Evolutionary conservation across 2,329 filamentous ascomycete species (phyloP), one percentile per base, ranked within the genome.

Genomic region (Calonectria fujianensis): DNA sequence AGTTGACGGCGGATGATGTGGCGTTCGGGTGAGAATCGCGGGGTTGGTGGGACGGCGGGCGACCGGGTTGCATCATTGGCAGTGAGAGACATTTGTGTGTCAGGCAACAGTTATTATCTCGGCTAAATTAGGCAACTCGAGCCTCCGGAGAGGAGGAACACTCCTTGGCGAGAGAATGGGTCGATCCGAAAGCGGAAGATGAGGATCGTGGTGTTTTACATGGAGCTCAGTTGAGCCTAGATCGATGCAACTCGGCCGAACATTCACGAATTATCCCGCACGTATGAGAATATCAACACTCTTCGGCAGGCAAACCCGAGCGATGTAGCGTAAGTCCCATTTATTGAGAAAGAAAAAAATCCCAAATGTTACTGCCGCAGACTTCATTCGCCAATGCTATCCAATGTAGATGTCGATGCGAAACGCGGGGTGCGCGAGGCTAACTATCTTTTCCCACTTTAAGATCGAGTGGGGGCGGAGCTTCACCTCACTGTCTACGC

Each of bases 11-110:
- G 24, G 65, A 45, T 69, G 48, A 73, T 35, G 64, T 57, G 70
- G 70, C 65, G 69, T 70, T 71, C 54, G 59, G 20, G 37, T 27
- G 45, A 59, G 64, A 69, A 73, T 69, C 70, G 70, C 70, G 70
- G 70, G 70, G 70, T 69, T 67, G 50, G 59, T 68, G 52, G 64
- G 39, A 72, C 70, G 20, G 57, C 57, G 24, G 27, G 57, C 16
- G 57, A 63, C 27, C 37, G 52, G 67, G 65, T 41, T 48, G 51
- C 51, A 52, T 67, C 61, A 48, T 59, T 54, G 54, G 59, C 51
- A 45, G 63, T 29, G 48, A 48, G 70, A 52, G 45, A 24, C 51
- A 48, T 71, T 20, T 63, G 45, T 39, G 45, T 39, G 18, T 51
- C 63, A 48, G 69, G 59, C 69, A 71, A 65, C 29, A 31, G 50